These are phyloP conservation scores for Albizia julibrissin DNA, from an alignment of 306 rosid genomes.

Conservation along the genomic window DNA sequence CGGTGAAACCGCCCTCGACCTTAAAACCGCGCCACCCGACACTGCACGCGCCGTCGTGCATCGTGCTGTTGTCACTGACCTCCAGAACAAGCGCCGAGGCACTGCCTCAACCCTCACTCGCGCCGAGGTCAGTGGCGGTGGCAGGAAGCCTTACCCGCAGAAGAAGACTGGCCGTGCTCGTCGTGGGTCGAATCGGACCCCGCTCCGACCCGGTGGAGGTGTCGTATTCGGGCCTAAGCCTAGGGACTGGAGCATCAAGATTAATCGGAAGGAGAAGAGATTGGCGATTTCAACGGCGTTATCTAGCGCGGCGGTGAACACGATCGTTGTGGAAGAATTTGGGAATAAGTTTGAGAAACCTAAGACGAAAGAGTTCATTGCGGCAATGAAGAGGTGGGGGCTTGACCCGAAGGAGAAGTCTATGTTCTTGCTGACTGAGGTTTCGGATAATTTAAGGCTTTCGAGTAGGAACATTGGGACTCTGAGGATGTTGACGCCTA, in stretches of 20 bases:
- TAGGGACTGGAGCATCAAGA: constrained; percentile 87
- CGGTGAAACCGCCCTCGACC: constrained; percentile 74
- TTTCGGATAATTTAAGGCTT: constrained; percentile 60
- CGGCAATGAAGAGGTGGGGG: constrained; percentile 90
- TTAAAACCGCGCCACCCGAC: constrained; percentile 68
- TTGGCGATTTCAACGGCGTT: constrained; percentile 88
- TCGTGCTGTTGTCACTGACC: constrained; percentile 83
- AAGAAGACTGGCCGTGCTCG: constrained; percentile 91
- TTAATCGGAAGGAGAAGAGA: constrained; percentile 85
- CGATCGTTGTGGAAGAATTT: constrained; percentile 86
- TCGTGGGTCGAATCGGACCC: constrained; percentile 71
- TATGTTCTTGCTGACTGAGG: constrained; percentile 68
- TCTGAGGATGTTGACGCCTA: constrained; percentile 82
- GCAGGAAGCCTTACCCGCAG: constrained; percentile 77
- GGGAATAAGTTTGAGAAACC: constrained; percentile 72
- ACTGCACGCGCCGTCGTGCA: constrained; percentile 96
- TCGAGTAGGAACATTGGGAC: constrained; percentile 86
- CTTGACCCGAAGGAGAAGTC: constrained; percentile 82
- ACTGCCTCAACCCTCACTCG: constrained; percentile 95
- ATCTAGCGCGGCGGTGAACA: constrained; percentile 68
- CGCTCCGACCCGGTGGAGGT: constrained; percentile 92
- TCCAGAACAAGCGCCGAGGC: constrained; percentile 94
- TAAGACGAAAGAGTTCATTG: constrained; percentile 81
- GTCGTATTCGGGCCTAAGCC: constrained; percentile 90
- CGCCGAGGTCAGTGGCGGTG: constrained; percentile 85